A percentile compares a stretch with the other conserved stretches of the same genome.
phyloP scores from a whole-genome alignment of 2,329 filamentous ascomycete genomes.

The Pseudocercospora musae region DNA sequence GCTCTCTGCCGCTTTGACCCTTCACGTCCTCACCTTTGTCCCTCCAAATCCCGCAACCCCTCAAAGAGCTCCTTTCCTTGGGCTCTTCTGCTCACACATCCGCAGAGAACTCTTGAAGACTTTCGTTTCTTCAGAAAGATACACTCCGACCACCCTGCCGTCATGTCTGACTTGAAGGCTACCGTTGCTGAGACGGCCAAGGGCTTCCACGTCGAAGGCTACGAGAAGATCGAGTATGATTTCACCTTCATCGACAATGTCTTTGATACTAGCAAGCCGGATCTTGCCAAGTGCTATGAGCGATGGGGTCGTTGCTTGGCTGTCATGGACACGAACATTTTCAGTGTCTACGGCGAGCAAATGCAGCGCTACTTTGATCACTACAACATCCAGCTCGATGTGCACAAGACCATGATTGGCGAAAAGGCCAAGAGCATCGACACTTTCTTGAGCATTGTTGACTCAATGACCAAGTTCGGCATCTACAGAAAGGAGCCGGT shows the following conservation, averaged over 20 bases:
- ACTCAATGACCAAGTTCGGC: slow-evolving; percentile 72
- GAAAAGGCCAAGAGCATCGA: slow-evolving; percentile 73
- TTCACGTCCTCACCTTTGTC: not conserved
- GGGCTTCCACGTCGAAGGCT: slow-evolving; percentile 69
- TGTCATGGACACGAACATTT: slow-evolving; percentile 70
- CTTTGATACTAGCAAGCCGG: slow-evolving; percentile 58
- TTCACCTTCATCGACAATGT: slow-evolving; percentile 70
- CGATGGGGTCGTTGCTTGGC: slow-evolving; percentile 64
- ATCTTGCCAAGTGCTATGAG: slow-evolving; percentile 64
- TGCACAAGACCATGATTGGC: slow-evolving; percentile 71
- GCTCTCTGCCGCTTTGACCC: not conserved
- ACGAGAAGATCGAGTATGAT: slow-evolving; percentile 74
- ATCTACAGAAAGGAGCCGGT: slow-evolving; percentile 60
- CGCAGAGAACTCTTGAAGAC: slow-evolving; percentile 6
- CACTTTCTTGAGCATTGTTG: slow-evolving; percentile 65
- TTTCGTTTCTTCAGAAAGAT: not conserved
- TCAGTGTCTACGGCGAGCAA: slow-evolving; percentile 62
- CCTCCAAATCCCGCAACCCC: slow-evolving; percentile 1
- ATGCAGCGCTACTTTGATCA: slow-evolving; percentile 67
- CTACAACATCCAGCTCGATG: slow-evolving; percentile 58
- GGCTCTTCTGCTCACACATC: slow-evolving; percentile 7
- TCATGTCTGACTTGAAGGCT: slow-evolving; percentile 69
- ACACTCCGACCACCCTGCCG: slow-evolving; percentile 18
- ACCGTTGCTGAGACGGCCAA: slow-evolving; percentile 60
- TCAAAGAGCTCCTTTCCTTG: slow-evolving; percentile 14